A percentile compares a stretch with the other conserved stretches of the same genome.
Evolutionary conservation across 2,329 filamentous ascomycete genomes (phyloP).

Genomic region (Penicillium decumbens): DNA sequence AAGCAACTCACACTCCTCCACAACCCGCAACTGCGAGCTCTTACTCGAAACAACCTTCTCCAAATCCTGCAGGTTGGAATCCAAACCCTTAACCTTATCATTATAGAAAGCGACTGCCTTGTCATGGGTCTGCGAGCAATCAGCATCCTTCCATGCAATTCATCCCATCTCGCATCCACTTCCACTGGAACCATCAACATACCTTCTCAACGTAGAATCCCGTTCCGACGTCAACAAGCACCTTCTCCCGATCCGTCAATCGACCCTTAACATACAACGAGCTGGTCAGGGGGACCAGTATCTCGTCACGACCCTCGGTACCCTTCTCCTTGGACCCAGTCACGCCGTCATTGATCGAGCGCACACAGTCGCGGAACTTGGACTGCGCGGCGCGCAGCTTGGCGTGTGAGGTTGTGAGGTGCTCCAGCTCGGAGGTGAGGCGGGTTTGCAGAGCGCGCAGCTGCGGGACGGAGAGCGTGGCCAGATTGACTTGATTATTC

Average conservation of each 20-base stretch:
- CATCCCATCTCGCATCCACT: neutral
- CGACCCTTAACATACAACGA: slow-evolving; percentile 89
- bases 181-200: slow-evolving; percentile 6
- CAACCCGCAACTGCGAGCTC: slow-evolving; percentile 74
- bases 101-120: slow-evolving; percentile 65
- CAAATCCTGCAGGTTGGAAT: slow-evolving; percentile 60
- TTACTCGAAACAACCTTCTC: slow-evolving; percentile 69
- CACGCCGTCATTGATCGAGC: slow-evolving; percentile 63
- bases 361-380: slow-evolving; percentile 87
- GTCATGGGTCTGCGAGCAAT: slow-evolving; percentile 42
- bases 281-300: slow-evolving; percentile 90
- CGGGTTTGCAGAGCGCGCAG: slow-evolving; percentile 91
- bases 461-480: slow-evolving; percentile 74
- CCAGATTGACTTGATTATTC: slow-evolving; percentile 56
- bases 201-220: slow-evolving; percentile 95
- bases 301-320: slow-evolving; percentile 41
- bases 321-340: slow-evolving; percentile 33
- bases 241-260: slow-evolving; percentile 67
- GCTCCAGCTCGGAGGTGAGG: slow-evolving; percentile 91
- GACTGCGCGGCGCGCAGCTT: slow-evolving; percentile 85
- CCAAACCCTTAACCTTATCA: slow-evolving; percentile 62
- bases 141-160: neutral
- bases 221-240: slow-evolving; percentile 88
- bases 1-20: slow-evolving; percentile 71
- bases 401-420: slow-evolving; percentile 82